Evolutionary conservation across 306 rosid species (phyloP).

Genomic region (Quercus agrifolia): DNA sequence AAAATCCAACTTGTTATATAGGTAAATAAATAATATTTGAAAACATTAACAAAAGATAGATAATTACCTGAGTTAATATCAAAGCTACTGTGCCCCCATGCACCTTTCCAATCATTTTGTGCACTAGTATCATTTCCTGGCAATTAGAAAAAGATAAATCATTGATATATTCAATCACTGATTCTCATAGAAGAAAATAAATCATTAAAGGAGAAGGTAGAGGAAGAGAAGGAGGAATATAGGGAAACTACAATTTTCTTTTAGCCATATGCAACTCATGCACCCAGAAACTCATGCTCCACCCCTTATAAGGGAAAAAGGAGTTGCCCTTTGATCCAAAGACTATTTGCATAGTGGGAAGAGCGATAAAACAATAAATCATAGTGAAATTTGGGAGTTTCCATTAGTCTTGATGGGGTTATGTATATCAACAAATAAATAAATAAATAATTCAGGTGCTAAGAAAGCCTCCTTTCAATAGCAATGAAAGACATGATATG

Average conservation of each 20-base stretch:
- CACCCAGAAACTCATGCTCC: background rate
- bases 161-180: constrained; percentile 3
- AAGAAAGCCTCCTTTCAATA: background rate
- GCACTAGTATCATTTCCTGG: constrained; percentile 84
- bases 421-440: background rate
- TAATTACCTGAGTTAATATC: constrained; percentile 69
- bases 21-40: background rate
- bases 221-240: background rate
- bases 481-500: background rate
- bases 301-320: background rate
- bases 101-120: constrained; percentile 93
- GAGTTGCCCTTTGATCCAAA: background rate
- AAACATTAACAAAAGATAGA: constrained; percentile 10
- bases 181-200: background rate
- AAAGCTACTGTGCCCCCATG: constrained; percentile 98
- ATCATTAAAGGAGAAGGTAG: background rate
- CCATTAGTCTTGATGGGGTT: background rate
- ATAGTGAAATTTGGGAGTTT: background rate
- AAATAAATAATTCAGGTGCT: background rate
- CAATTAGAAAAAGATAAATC: constrained; percentile 21
- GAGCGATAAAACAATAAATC: background rate
- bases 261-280: background rate
- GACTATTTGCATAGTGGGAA: background rate
- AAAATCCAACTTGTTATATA: constrained; percentile 9
- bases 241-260: background rate